These are phyloP conservation scores for Neoconidiobolus thromboides DNA, from an alignment of 371 early-diverging fungal species.

Conservation along the genomic window DNA sequence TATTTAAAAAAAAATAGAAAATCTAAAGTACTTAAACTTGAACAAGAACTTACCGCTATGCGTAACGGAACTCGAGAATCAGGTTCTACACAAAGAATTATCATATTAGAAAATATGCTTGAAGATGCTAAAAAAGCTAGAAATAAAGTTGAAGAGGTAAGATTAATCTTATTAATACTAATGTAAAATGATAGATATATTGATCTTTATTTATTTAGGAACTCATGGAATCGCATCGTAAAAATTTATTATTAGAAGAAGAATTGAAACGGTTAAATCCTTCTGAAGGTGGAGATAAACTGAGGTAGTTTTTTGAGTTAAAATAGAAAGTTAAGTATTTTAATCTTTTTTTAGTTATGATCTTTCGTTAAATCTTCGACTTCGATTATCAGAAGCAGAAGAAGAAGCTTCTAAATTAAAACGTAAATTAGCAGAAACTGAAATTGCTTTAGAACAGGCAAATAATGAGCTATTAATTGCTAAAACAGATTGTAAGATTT, in stretches of 20 bases:
- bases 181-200: not conserved
- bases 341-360: constrained; percentile 16
- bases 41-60: constrained; percentile 44
- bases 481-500: constrained; percentile 15
- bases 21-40: constrained; percentile 43
- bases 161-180: not conserved
- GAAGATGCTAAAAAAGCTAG: constrained; percentile 51
- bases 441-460: constrained; percentile 17
- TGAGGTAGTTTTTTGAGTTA: constrained; percentile 1
- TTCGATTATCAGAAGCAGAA: constrained; percentile 15
- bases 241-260: constrained; percentile 45
- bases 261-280: constrained; percentile 41
- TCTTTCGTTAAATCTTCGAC: constrained; percentile 14
- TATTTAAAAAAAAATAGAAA: not conserved
- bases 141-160: constrained; percentile 42
- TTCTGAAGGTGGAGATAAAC: not conserved
- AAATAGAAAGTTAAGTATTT: not conserved
- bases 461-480: constrained; percentile 17
- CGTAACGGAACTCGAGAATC: constrained; percentile 30
- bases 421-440: constrained; percentile 18
- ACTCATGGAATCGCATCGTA: constrained; percentile 43
- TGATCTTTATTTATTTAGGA: constrained; percentile 14
- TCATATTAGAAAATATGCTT: constrained; percentile 43
- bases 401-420: constrained; percentile 20
- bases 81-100: constrained; percentile 24